Base-by-base conservation (phyloP, 192 early-diverging fungal species). In the Geranomyces variabilis region DNA sequence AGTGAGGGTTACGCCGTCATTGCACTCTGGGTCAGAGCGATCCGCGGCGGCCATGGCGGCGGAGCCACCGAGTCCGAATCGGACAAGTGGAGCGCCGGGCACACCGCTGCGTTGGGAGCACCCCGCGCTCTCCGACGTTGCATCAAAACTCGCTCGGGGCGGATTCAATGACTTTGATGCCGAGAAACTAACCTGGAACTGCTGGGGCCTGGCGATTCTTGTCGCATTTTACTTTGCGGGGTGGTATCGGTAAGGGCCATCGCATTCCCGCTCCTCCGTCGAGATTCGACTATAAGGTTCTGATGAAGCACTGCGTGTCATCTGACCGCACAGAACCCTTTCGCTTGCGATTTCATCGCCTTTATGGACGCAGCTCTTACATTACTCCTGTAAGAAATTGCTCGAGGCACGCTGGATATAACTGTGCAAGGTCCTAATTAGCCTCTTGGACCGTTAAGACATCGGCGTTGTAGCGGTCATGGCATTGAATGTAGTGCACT, bases 101-200 rank as follows among this genome's bases (percentile, higher is more conserved):
- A 64, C 41, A 13, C 63, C 63, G 1, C 43, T 64, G 21, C 63
- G 70, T 21, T 72, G 70, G 70, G 70, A 72, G 29, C 70, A 72
- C 26, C 70, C 70, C 21, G 70, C 70, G 21, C 10, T 72, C 21
- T 26, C 22, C 14, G 70, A 72, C 17, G 70, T 72, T 22, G 47
- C 59, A 43, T 22, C 14, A 13, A 34, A 64, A 6, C 47, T 72
- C 47, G 26, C 59, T 33, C 41, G 30, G 19, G 28, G 24, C 22
- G 47, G 47, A 22, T 72, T 63, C 47, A 64, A 41, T 41, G 47
- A 63, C 9, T 26, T 72, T 21, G 70, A 72, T 41, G 22, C 21
- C 0, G 22, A 43, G 22, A 72, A 64, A 47, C 15, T 64, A 7
- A 43, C 49, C 17, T 72, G 62, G 59, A 72, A 72, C 44, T 21